These are phyloP conservation scores for Coemansia sp. DNA, from an alignment of 192 early-diverging fungal species.

Conservation along the genomic window DNA sequence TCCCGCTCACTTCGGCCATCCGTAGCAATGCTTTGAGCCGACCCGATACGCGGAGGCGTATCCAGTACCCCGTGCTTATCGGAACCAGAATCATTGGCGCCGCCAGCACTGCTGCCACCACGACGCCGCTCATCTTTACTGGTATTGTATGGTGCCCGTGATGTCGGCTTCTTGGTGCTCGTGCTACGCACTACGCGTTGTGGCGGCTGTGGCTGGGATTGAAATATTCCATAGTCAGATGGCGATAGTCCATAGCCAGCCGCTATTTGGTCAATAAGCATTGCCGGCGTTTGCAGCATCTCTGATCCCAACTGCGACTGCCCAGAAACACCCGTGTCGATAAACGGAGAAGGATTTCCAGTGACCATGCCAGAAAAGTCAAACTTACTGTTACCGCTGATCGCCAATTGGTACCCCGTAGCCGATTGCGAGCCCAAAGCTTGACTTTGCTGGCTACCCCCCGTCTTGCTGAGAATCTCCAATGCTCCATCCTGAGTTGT, in stretches of 20 bases:
- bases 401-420: neutral
- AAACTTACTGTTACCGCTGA: slow-evolving; percentile 6
- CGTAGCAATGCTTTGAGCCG: slow-evolving; percentile 1
- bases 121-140: slow-evolving; percentile 17
- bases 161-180: slow-evolving; percentile 14
- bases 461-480: too few relatives aligned
- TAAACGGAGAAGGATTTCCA: slow-evolving; percentile 10
- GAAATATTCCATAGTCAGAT: neutral
- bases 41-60: neutral
- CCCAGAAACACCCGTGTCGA: neutral
- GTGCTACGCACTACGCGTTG: slow-evolving; percentile 32
- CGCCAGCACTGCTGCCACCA: neutral
- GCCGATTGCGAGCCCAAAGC: neutral
- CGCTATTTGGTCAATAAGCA: slow-evolving; percentile 24
- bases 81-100: slow-evolving; percentile 11
- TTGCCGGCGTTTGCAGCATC: neutral
- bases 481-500: too few relatives aligned
- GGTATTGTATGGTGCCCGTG: slow-evolving; percentile 27
- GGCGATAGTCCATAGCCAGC: slow-evolving; percentile 12
- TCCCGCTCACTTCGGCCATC: slow-evolving; percentile 8
- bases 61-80: neutral
- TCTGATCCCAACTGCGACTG: neutral
- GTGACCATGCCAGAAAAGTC: slow-evolving; percentile 38
- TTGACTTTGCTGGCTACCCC: too few relatives aligned
- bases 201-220: slow-evolving; percentile 9